Conservation (phyloP, 768 basidiomycete species). For the Roridomyces roridus region DNA sequence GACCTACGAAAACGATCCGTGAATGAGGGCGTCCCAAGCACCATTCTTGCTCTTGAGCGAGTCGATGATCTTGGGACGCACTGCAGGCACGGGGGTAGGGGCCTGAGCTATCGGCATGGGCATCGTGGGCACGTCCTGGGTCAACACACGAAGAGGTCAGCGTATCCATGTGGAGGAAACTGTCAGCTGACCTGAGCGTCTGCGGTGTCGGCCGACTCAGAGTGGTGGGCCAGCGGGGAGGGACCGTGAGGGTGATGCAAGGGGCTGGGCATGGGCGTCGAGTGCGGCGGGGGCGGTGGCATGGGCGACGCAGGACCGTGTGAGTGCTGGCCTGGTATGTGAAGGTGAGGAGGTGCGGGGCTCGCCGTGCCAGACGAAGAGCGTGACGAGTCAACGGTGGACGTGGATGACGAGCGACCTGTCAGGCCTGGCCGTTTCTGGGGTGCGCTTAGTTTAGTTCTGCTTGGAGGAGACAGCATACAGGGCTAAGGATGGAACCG, state of each 20-base stretch:
- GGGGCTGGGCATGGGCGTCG: conserved; percentile 10
- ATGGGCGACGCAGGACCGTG: conserved; percentile 13
- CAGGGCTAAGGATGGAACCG: conserved; percentile 66
- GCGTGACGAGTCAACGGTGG: conserved; percentile 43
- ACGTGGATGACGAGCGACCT: conserved; percentile 24
- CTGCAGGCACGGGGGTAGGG: conserved; percentile 4
- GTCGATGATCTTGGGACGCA: conserved; percentile 55
- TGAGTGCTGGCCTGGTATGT: conserved; percentile 25
- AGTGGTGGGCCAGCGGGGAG: conserved; percentile 9
- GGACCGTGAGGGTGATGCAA: conserved; percentile 26
- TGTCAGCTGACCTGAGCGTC: conserved; percentile 9
- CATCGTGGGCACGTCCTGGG: conserved; percentile 22
- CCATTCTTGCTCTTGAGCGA: conserved; percentile 61
- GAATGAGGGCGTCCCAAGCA: conserved; percentile 72
- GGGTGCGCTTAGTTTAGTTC: not conserved
- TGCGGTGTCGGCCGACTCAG: not conserved
- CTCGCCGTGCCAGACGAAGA: conserved; percentile 59
- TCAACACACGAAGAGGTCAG: conserved; percentile 13
- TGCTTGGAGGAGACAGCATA: conserved; percentile 35
- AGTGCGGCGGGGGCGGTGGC: conserved; percentile 16
- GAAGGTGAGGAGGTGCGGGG: conserved; percentile 40
- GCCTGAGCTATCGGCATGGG: conserved; percentile 27
- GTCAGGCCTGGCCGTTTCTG: conserved; percentile 54
- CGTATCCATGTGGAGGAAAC: not conserved
- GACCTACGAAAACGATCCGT: conserved; percentile 71